These are phyloP conservation scores for Cytospora chrysosperma DNA, from an alignment of 2,329 filamentous ascomycete genomes.

Conservation along the genomic window DNA sequence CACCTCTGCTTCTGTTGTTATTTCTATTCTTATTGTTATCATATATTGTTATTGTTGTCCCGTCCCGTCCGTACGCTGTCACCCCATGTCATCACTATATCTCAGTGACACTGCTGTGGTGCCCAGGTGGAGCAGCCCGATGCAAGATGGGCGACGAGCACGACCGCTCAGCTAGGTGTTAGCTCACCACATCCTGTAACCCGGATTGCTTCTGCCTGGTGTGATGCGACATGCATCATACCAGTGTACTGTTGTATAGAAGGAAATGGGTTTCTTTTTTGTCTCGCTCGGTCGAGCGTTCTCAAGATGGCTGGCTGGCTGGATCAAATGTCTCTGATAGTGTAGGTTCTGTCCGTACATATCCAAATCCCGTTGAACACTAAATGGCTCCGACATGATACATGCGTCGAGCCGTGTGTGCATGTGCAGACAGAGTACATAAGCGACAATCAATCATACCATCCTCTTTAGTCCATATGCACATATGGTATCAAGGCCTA, in stretches of 20 bases:
- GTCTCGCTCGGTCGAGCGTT: neutral
- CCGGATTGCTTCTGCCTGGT: constrained; percentile 3
- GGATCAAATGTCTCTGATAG: too few relatives aligned
- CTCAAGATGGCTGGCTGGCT: neutral
- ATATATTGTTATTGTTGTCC: neutral
- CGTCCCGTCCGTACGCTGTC: constrained; percentile 4
- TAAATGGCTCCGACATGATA: neutral
- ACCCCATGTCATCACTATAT: constrained; percentile 15
- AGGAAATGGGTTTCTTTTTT: neutral
- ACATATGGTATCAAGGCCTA: neutral
- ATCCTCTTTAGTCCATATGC: too few relatives aligned
- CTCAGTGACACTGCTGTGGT: constrained; percentile 21
- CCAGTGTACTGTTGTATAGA: neutral
- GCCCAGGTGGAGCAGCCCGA: constrained; percentile 10
- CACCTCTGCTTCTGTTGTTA: neutral
- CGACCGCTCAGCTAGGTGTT: constrained; percentile 5
- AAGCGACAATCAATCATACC: neutral
- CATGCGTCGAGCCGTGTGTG: neutral
- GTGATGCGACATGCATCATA: constrained; percentile 15
- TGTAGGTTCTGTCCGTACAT: too few relatives aligned
- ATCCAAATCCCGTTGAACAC: neutral
- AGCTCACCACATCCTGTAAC: constrained; percentile 5
- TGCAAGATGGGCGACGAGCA: constrained; percentile 20
- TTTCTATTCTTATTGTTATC: neutral
- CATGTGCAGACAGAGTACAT: neutral